Evolutionary conservation across 768 basidiomycete species (phyloP).

Genomic region (Coprinopsis cinerea): DNA sequence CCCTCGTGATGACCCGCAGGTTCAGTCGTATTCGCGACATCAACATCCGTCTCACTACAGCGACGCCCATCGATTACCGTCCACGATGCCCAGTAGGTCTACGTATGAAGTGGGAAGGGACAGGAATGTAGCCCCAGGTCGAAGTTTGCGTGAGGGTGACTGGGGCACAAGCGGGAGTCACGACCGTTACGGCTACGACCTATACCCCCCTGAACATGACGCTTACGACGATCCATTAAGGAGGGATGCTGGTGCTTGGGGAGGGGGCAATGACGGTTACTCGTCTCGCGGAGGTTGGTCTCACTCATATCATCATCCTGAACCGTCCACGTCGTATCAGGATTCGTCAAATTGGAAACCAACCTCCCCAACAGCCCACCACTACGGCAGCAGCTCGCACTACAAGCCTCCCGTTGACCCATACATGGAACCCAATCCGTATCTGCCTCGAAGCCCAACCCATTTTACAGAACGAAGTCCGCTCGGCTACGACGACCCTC

Average conservation of each 20-base stretch:
- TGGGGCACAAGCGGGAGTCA: conserved; percentile 46
- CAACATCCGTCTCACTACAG: conserved; percentile 38
- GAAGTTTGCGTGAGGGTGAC: conserved; percentile 45
- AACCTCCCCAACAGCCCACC: conserved; percentile 22
- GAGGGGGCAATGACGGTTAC: conserved; percentile 35
- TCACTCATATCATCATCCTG: conserved; percentile 40
- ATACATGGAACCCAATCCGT: conserved; percentile 2
- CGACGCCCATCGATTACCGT: conserved; percentile 42
- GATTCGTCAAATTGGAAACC: conserved; percentile 39
- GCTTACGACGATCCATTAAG: conserved; percentile 39
- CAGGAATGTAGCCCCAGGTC: conserved; percentile 48
- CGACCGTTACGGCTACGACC: conserved; percentile 45
- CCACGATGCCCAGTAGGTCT: conserved; percentile 36
- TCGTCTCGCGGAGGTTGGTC: conserved; percentile 42
- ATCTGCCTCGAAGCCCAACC: background rate
- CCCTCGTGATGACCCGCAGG: conserved; percentile 45
- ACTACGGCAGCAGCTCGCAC: conserved; percentile 31
- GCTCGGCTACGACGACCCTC: conserved; percentile 5
- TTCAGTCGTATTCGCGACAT: conserved; percentile 48
- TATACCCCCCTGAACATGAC: conserved; percentile 49
- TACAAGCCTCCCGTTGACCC: conserved; percentile 1
- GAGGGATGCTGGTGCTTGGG: conserved; percentile 43
- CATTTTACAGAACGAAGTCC: conserved; percentile 1
- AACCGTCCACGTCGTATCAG: conserved; percentile 38
- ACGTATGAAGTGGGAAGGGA: conserved; percentile 47